phyloP scores from a whole-genome alignment of 306 rosid species.

The Ormosia semicastrata region DNA sequence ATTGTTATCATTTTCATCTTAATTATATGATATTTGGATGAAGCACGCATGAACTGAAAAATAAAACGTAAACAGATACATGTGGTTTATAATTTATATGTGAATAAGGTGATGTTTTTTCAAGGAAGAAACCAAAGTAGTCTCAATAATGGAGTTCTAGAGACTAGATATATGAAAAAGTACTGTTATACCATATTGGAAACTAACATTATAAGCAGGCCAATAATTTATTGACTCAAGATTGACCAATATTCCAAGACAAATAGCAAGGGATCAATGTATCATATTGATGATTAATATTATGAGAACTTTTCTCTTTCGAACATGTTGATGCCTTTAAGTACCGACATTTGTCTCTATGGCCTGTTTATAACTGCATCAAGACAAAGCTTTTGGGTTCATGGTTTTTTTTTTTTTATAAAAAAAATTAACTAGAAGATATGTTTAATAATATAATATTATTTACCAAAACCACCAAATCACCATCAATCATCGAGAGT shows the following conservation, averaged over 20 bases:
- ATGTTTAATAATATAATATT: background rate
- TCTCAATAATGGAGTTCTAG: background rate
- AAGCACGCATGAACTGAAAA: background rate
- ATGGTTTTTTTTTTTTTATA: background rate
- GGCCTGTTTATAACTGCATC: background rate
- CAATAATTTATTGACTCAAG: background rate
- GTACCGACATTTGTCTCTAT: background rate
- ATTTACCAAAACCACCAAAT: conserved; percentile 25
- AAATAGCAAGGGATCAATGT: background rate
- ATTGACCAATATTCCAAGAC: conserved; percentile 4
- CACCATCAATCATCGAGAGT: background rate
- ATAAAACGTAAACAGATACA: background rate
- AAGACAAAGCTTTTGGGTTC: conserved; percentile 17
- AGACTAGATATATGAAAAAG: background rate
- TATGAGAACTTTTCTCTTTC: background rate
- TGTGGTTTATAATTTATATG: no score
- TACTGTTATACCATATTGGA: background rate
- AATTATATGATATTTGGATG: background rate
- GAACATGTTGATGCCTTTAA: conserved; percentile 1
- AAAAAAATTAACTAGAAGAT: background rate
- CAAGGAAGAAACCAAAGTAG: background rate
- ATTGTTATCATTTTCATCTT: background rate
- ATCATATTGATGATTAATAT: background rate
- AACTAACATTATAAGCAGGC: background rate
- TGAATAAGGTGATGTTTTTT: background rate